phyloP scores from a whole-genome alignment of 2,329 filamentous ascomycete genomes.

The Nothophoma quercina region DNA sequence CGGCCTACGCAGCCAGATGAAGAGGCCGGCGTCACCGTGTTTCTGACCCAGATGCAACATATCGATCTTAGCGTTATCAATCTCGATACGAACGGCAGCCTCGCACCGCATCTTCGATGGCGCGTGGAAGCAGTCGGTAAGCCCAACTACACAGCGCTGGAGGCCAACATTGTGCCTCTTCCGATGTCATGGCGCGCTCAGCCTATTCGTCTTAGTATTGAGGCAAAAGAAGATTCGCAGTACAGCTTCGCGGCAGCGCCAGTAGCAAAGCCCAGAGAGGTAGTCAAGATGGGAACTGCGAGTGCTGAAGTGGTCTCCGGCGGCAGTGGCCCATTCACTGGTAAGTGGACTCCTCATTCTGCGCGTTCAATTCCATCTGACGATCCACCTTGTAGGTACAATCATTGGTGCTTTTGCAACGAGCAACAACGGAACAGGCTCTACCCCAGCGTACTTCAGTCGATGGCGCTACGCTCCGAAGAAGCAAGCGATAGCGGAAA shows the following conservation, averaged over 20 bases:
- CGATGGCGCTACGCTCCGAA: conserved; percentile 55
- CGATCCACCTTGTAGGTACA: conserved; percentile 47
- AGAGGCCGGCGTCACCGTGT: conserved; percentile 62
- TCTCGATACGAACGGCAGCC: neutral
- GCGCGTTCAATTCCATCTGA: neutral
- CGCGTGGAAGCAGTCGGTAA: conserved; percentile 44
- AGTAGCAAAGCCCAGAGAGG: neutral
- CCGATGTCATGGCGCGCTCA: neutral
- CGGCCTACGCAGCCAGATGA: conserved; percentile 48
- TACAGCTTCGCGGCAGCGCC: neutral
- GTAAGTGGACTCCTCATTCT: neutral
- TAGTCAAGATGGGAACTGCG: conserved; percentile 23
- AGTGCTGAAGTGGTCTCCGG: conserved; percentile 24
- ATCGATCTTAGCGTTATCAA: conserved; percentile 54
- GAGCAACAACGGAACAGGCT: conserved; percentile 57
- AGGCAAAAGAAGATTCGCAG: neutral
- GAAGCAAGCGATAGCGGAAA: neutral
- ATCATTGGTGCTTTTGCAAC: conserved; percentile 62
- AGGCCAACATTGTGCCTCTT: conserved; percentile 35
- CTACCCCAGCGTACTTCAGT: conserved; percentile 57
- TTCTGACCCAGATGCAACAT: conserved; percentile 62
- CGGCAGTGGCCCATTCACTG: conserved; percentile 5
- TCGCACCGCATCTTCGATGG: conserved; percentile 54
- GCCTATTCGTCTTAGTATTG: neutral
- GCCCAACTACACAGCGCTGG: conserved; percentile 48